These are phyloP conservation scores for Hypoxylon sp. DNA, from an alignment of 2,329 filamentous ascomycete genomes.

Conservation along the genomic window DNA sequence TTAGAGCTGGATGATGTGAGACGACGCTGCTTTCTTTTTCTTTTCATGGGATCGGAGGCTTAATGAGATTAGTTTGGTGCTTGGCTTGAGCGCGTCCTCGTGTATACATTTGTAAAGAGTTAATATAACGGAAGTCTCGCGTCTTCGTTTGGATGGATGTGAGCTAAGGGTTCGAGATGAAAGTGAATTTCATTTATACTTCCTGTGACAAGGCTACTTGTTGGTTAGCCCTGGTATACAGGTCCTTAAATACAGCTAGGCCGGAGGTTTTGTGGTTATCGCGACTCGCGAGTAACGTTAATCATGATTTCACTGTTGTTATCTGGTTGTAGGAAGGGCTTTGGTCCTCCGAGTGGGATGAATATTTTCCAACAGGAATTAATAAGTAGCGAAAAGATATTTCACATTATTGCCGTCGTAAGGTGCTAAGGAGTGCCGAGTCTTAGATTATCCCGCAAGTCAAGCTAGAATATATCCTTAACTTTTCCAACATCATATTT, in stretches of 20 bases:
- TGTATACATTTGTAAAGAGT: slow-evolving; percentile 12
- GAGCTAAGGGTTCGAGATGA: neutral
- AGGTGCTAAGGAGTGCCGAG: too few relatives aligned
- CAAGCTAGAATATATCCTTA: too few relatives aligned
- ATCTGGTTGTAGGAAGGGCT: too few relatives aligned
- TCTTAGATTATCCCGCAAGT: too few relatives aligned
- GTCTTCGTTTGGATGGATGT: neutral
- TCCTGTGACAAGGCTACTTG: neutral
- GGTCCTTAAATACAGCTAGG: neutral
- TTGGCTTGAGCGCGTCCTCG: slow-evolving; percentile 4
- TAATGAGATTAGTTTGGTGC: slow-evolving; percentile 10
- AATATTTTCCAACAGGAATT: too few relatives aligned
- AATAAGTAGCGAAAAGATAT: too few relatives aligned
- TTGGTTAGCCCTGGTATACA: neutral
- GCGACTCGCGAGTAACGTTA: too few relatives aligned
- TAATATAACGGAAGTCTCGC: slow-evolving; percentile 4
- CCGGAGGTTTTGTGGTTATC: neutral
- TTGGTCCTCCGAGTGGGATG: too few relatives aligned
- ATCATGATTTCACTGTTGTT: too few relatives aligned
- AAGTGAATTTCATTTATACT: neutral
- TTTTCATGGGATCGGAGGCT: neutral
- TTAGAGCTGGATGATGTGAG: slow-evolving; percentile 2
- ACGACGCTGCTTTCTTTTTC: neutral
- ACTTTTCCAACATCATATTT: too few relatives aligned
- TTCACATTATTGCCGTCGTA: too few relatives aligned